Evolutionary conservation across 306 rosid species (phyloP), one percentile per base, ranked within the genome.

Genomic region (Sophora flavescens): DNA sequence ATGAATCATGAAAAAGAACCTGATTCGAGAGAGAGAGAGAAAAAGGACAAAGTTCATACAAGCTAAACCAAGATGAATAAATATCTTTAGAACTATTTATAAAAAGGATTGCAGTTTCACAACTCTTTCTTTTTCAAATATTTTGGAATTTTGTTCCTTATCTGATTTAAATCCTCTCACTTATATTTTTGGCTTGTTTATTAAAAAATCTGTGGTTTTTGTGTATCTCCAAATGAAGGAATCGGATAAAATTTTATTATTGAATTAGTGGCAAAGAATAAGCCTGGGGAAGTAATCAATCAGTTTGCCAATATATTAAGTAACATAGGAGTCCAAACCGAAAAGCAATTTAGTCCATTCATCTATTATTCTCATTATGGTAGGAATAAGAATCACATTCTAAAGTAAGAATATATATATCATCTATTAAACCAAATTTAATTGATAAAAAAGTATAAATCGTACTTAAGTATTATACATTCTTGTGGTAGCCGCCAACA

Each of bases 401-500:
- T 33, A 56, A 39, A 18, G 45, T 11, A 47, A 45, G 38, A 28
- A 67, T 39, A 54, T 54, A 42, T 4, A 41, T 17, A 47, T 42
- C 33, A 76, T 28, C 13, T 35, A n/a, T 65, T 5, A 35, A 54
- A 67, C 33, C 75, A 56, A 11, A 44, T 11, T 77, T 68, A 58
- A 68, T 16, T 17, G 2, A 11, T 68, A 59, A 59, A 59, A 11
- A 57, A 11, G 41, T 6, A 66, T 15, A 2, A 18, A 53, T 18
- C 12, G 56, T 67, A 22, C 5, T 39, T 15, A 10, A 12, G 42
- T 14, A 8, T 51, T 65, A 67, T 67, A 77, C 41, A 77, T 51
- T 68, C 13, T 48, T 70, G 68, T 56, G 78, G 83, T 53, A 59
- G 77, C 56, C 8, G 68, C 57, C 58, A 53, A 42, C 28, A 38